Evolutionary conservation across 129 eudicot genomes (phyloP).

Genomic region (Tagetes patula): DNA sequence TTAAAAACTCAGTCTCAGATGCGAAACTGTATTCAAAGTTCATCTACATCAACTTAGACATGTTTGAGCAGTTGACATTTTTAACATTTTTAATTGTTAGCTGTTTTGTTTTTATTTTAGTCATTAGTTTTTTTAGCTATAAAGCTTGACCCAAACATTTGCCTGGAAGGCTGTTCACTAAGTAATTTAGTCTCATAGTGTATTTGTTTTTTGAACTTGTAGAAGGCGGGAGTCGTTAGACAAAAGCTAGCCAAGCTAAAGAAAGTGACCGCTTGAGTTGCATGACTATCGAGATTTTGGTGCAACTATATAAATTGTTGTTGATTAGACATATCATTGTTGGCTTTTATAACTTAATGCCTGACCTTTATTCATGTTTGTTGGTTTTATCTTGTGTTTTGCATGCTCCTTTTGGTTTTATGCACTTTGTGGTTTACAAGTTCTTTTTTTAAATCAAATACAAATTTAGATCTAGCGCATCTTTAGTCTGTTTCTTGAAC

Average conservation of each 20-base stretch:
- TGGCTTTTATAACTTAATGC: not conserved
- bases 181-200: not conserved
- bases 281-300: conserved; percentile 23
- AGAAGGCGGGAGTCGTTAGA: conserved; percentile 72
- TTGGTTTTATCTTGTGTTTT: not conserved
- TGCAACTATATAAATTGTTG: not conserved
- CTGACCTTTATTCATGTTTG: not conserved
- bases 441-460: too few species aligned
- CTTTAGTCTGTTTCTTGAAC: too few species aligned
- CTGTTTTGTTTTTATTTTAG: too few species aligned
- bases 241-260: conserved; percentile 79
- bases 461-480: too few species aligned
- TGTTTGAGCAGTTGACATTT: not conserved
- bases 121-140: not conserved
- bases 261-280: conserved; percentile 45
- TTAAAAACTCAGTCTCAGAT: too few species aligned
- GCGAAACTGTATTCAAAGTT: too few species aligned
- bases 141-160: not conserved
- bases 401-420: not conserved
- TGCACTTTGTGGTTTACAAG: not conserved
- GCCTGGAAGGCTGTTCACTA: not conserved
- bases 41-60: not conserved
- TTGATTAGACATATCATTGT: not conserved
- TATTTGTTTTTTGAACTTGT: conserved; percentile 26
- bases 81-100: too few species aligned